Evolutionary conservation across 1,284 basidiomycete species (phyloP).

Genomic region (Apiotrichum veenhuisii): DNA sequence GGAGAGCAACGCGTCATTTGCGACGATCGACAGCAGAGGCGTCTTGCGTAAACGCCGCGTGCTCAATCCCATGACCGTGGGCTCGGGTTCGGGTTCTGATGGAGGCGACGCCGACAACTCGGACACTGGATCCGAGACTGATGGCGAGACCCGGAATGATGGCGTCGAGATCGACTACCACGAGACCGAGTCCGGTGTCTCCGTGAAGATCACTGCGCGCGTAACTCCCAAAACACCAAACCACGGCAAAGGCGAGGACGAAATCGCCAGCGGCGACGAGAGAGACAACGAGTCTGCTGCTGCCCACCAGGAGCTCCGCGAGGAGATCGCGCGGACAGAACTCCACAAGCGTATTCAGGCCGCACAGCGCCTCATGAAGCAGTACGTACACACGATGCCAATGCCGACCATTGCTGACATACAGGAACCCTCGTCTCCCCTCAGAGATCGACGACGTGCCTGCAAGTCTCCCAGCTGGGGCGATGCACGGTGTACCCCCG

Average conservation of each 20-base stretch:
- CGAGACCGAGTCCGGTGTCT: background rate
- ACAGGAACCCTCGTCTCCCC: slow-evolving; percentile 3
- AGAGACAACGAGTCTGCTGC: too few relatives aligned
- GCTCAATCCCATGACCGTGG: background rate
- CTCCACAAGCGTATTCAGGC: background rate
- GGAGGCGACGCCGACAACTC: background rate
- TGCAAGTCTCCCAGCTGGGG: background rate
- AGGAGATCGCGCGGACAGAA: background rate
- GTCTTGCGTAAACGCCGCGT: background rate
- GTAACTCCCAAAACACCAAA: background rate
- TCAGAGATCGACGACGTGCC: slow-evolving; percentile 3
- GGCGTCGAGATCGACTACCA: background rate
- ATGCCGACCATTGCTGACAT: background rate
- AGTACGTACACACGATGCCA: background rate
- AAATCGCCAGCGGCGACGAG: background rate
- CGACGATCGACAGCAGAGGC: background rate
- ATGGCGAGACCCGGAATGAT: background rate
- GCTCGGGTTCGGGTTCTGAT: background rate
- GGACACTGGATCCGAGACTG: background rate
- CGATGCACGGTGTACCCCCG: background rate
- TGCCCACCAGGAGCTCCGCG: background rate
- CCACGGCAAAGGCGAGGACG: background rate
- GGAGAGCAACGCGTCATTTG: background rate
- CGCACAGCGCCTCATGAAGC: background rate
- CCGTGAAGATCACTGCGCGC: background rate